Conservation (phyloP, 129 eudicot genomes). For the Silybum marianum region DNA sequence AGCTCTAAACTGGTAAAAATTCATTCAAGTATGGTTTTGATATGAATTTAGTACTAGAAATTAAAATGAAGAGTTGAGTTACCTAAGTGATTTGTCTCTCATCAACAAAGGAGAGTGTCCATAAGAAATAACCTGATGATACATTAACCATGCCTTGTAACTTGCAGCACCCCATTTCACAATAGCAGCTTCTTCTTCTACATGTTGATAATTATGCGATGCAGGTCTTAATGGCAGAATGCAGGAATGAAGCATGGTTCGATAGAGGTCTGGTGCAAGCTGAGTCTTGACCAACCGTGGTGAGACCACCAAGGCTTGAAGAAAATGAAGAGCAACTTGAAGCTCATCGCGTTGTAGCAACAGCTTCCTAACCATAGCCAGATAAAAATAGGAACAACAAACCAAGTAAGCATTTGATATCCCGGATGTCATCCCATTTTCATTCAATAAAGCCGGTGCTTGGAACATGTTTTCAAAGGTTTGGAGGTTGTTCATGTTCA, state of each 20-base stretch:
- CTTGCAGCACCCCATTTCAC: slow-evolving; percentile 58
- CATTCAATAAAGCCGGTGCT: slow-evolving; percentile 69
- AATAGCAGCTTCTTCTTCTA: neutral
- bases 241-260: slow-evolving; percentile 29
- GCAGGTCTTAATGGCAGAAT: slow-evolving; percentile 3
- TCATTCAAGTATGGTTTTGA: neutral
- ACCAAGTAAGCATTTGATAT: slow-evolving; percentile 48
- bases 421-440: slow-evolving; percentile 60
- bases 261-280: slow-evolving; percentile 61
- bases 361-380: slow-evolving; percentile 45
- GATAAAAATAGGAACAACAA: slow-evolving; percentile 62
- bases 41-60: neutral
- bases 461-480: slow-evolving; percentile 66
- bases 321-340: slow-evolving; percentile 72
- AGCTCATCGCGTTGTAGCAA: slow-evolving; percentile 49
- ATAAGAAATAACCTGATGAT: slow-evolving; percentile 67
- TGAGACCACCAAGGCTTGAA: slow-evolving; percentile 63
- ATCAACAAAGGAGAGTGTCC: slow-evolving; percentile 42
- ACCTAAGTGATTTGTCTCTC: slow-evolving; percentile 43
- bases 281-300: slow-evolving; percentile 45
- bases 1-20: neutral
- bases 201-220: neutral
- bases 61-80: slow-evolving; percentile 24
- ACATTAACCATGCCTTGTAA: slow-evolving; percentile 74
- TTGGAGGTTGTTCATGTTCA: slow-evolving; percentile 29